Evolutionary conservation across 164 flowering plant species (phyloP), one percentile per base, ranked within the genome.

Genomic region (Vitis amurensis): DNA sequence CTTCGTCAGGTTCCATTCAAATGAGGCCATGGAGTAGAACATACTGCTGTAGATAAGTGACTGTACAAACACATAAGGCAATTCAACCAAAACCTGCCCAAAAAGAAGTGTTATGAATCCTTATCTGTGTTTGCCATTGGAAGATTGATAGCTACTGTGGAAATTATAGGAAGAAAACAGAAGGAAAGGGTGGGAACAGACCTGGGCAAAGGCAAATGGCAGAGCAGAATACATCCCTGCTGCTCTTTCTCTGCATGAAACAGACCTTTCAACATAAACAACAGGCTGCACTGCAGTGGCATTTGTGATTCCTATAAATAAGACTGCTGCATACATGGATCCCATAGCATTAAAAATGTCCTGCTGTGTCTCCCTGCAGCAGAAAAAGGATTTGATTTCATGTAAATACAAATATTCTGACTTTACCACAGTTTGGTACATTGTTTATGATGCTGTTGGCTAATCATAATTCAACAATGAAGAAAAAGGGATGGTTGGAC

Each of bases 181-280:
- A 56, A 37, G 7, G 44, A 6, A 37, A 37, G 44, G 7, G 44
- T 37, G 44, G 55, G 65, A 10, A 27, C 30, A 59, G 13, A 95
- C 99, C 94, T 93, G 99, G 61, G 98, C 97, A 73, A 93, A 88
- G 67, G 97, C 99, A 79, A 93, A 96, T 68, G 99, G 89, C 27
- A 96, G 78, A 67, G 97, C 95, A 17, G 99, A 89, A 72, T 93
- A 96, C 91, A 90, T 84, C 71, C 99, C 98, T 10, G 99, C 98
- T 29, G 95, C 98, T 83, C 99, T 83, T 79, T 96, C 97, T 74
- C 99, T 74, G 68, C 93, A 96, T 9, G 98, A 96, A 74, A 96
- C 98, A 79, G 80, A 89, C 87, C 98, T 87, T 80, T 96, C 99
- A 15, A 89, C 76, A 70, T 95, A 93, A 73, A 93, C 93, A 67